Evolutionary conservation across 192 early-diverging fungal species (phyloP).

Genomic region (Thamnidium elegans): DNA sequence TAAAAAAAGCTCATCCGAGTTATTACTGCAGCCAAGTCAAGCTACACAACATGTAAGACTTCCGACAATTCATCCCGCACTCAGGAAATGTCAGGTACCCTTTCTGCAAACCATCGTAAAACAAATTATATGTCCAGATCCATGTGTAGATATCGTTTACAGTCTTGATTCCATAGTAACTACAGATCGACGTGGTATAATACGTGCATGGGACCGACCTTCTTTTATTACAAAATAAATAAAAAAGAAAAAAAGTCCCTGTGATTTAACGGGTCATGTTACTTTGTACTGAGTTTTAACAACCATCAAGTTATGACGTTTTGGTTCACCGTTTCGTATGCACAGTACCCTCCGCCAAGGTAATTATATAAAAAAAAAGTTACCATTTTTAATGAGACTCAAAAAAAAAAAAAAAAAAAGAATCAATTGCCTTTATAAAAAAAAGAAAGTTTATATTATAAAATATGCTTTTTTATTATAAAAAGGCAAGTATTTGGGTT

Average conservation of each 20-base stretch:
- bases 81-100: slow-evolving; percentile 34
- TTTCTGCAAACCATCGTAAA: slow-evolving; percentile 30
- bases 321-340: slow-evolving; percentile 5
- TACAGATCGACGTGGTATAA: slow-evolving; percentile 33
- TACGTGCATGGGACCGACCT: slow-evolving; percentile 31
- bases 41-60: slow-evolving; percentile 19
- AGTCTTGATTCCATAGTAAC: slow-evolving; percentile 30
- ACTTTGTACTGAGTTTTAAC: not conserved
- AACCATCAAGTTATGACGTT: slow-evolving; percentile 4
- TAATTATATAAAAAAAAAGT: not conserved
- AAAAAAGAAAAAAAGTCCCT: too few species aligned
- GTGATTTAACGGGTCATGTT: not conserved
- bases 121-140: slow-evolving; percentile 31
- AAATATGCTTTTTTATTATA: not conserved
- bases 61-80: slow-evolving; percentile 26
- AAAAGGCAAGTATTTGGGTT: not conserved
- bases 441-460: not conserved
- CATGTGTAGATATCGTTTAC: slow-evolving; percentile 31
- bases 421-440: not conserved
- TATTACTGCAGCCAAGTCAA: not conserved
- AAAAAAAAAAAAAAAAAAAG: not conserved
- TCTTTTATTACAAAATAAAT: too few species aligned
- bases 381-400: too few species aligned
- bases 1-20: not conserved
- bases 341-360: not conserved